Conservation (phyloP, 2,329 filamentous ascomycete genomes). For the Ceratocystiopsis minuta region DNA sequence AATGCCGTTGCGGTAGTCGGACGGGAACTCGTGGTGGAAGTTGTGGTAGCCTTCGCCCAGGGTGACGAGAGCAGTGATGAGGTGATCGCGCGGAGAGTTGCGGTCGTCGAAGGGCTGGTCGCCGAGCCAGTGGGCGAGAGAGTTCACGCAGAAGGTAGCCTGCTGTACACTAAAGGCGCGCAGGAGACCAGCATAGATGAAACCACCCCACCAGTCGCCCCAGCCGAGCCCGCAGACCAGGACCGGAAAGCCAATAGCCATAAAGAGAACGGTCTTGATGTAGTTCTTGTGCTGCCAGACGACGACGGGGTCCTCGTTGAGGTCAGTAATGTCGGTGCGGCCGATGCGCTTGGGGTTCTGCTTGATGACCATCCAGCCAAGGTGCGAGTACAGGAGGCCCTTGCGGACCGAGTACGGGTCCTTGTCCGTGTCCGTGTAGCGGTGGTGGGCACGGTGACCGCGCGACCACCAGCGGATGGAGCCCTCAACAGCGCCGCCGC, state of each 20-base stretch:
- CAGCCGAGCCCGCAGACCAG: slow-evolving; percentile 60
- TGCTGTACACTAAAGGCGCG: slow-evolving; percentile 83
- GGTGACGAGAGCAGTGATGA: slow-evolving; percentile 70
- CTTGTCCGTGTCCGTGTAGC: slow-evolving; percentile 84
- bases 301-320: slow-evolving; percentile 73
- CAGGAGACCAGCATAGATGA: slow-evolving; percentile 71
- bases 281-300: slow-evolving; percentile 81
- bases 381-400: slow-evolving; percentile 65
- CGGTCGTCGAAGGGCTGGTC: slow-evolving; percentile 87
- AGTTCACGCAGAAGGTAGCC: slow-evolving; percentile 87
- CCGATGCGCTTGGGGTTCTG: slow-evolving; percentile 82
- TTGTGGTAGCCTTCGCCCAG: slow-evolving; percentile 82
- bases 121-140: slow-evolving; percentile 75
- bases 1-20: slow-evolving; percentile 82
- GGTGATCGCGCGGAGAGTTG: slow-evolving; percentile 76
- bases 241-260: slow-evolving; percentile 61
- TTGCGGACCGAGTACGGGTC: slow-evolving; percentile 85
- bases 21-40: slow-evolving; percentile 90
- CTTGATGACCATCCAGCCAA: slow-evolving; percentile 88
- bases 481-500: slow-evolving; percentile 68
- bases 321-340: slow-evolving; percentile 71
- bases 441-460: slow-evolving; percentile 74
- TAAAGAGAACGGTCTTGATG: slow-evolving; percentile 59
- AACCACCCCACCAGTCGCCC: slow-evolving; percentile 67
- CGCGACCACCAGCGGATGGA: slow-evolving; percentile 82